phyloP scores from a whole-genome alignment of 2,329 filamentous ascomycete genomes.

The Aspergillus aculeatinus region DNA sequence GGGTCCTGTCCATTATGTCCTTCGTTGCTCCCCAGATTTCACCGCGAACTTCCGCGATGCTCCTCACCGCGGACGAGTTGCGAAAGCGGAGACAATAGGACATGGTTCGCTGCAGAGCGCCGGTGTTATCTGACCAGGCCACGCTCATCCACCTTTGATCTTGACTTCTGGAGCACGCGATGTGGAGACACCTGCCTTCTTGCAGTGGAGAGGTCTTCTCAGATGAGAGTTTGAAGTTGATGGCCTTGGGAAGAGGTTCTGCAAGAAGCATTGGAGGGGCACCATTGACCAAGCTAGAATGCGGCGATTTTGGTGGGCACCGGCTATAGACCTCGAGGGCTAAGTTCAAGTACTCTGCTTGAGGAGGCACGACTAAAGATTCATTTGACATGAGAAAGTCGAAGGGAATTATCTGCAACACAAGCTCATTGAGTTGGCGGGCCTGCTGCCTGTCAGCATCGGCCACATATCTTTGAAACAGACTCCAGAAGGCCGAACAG shows the following conservation, averaged over 20 bases:
- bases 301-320: conserved; percentile 48
- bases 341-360: conserved; percentile 49
- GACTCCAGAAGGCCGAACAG: conserved; percentile 57
- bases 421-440: conserved; percentile 48
- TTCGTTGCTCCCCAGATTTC: conserved; percentile 60
- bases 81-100: conserved; percentile 54
- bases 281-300: conserved; percentile 43
- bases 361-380: conserved; percentile 52
- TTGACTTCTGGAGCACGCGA: conserved; percentile 57
- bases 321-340: conserved; percentile 60
- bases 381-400: conserved; percentile 54
- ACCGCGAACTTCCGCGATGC: conserved; percentile 51
- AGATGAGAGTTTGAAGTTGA: conserved; percentile 55
- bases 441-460: conserved; percentile 34
- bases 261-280: conserved; percentile 57
- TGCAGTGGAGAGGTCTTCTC: conserved; percentile 57
- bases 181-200: conserved; percentile 57
- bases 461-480: conserved; percentile 56
- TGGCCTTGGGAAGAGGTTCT: conserved; percentile 51
- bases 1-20: conserved; percentile 53
- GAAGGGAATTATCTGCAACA: conserved; percentile 59
- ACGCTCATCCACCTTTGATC: conserved; percentile 60
- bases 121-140: conserved; percentile 60
- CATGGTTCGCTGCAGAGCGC: conserved; percentile 53
- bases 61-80: conserved; percentile 29